Percentiles rank a stretch among this genome's conserved stretches.
Conservation (phyloP, 257 asterid genomes). For the Leptodermis oblonga region DNA sequence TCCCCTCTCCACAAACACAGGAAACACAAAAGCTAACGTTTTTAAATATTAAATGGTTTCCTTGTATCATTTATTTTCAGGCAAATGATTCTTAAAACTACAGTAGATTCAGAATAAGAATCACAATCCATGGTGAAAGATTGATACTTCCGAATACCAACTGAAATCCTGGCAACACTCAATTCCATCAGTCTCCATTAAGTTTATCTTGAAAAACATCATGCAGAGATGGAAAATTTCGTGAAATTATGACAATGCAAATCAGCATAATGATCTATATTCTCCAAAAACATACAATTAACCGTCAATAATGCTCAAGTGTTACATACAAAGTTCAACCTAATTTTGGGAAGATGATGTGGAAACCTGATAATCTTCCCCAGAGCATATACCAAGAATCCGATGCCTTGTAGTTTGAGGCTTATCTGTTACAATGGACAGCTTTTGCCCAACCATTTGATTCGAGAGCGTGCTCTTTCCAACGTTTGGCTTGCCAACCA, state of each 20-base stretch:
- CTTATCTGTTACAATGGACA: slow-evolving; percentile 88
- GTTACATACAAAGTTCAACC: neutral
- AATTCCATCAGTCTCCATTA: neutral
- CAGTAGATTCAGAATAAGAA: neutral
- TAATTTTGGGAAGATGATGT: neutral
- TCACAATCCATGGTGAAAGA: neutral
- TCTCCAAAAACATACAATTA: neutral
- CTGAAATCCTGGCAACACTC: neutral
- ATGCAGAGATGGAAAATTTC: neutral
- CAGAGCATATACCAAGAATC: slow-evolving; percentile 87
- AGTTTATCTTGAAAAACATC: neutral
- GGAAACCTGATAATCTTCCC: slow-evolving; percentile 73
- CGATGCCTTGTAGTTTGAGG: slow-evolving; percentile 97
- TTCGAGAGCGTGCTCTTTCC: slow-evolving; percentile 93
- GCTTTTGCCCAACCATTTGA: slow-evolving; percentile 90
- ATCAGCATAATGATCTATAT: neutral
- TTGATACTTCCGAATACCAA: neutral
- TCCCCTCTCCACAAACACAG: neutral
- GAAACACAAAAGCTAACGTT: neutral
- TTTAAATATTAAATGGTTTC: neutral
- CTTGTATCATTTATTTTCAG: neutral
- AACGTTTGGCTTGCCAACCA: slow-evolving; percentile 90
- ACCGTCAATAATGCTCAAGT: neutral
- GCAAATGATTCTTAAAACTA: neutral
- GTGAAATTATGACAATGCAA: neutral